phyloP scores from a whole-genome alignment of 306 rosid species.

The Lathyrus oleraceus region DNA sequence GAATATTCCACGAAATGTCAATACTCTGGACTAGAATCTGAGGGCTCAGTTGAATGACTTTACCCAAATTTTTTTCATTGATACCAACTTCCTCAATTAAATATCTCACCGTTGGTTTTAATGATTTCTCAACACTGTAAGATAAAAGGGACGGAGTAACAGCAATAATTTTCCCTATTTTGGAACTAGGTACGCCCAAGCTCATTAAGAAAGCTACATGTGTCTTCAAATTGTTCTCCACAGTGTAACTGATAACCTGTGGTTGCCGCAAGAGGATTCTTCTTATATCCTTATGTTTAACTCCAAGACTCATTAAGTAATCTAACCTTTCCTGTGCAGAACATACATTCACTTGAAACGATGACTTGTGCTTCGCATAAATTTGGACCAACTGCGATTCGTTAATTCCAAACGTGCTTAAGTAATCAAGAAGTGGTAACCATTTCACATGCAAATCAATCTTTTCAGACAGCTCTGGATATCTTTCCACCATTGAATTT shows the following conservation, averaged over 20 bases:
- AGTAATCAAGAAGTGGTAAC: conserved; percentile 92
- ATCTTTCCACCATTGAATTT: conserved; percentile 54
- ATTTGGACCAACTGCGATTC: conserved; percentile 94
- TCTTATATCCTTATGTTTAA: conserved; percentile 78
- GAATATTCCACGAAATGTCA: conserved; percentile 79
- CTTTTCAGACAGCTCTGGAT: conserved; percentile 71
- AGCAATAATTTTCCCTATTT: conserved; percentile 80
- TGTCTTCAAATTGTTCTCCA: conserved; percentile 86
- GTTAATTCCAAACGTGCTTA: conserved; percentile 81
- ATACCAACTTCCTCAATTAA: conserved; percentile 95
- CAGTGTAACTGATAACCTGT: conserved; percentile 75
- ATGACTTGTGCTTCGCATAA: conserved; percentile 88
- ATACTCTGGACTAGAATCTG: conserved; percentile 91
- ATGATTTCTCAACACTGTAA: conserved; percentile 85
- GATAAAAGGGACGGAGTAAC: conserved; percentile 84
- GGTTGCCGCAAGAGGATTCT: conserved; percentile 93
- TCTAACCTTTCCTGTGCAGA: conserved; percentile 90
- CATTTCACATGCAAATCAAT: conserved; percentile 72
- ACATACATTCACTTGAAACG: conserved; percentile 79
- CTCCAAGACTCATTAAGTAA: conserved; percentile 86
- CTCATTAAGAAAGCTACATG: conserved; percentile 77
- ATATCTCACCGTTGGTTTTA: conserved; percentile 87
- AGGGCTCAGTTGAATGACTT: conserved; percentile 95
- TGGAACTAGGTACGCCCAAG: conserved; percentile 79
- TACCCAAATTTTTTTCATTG: conserved; percentile 82